phyloP scores from a whole-genome alignment of 768 basidiomycete species.

The Astraeus odoratus region DNA sequence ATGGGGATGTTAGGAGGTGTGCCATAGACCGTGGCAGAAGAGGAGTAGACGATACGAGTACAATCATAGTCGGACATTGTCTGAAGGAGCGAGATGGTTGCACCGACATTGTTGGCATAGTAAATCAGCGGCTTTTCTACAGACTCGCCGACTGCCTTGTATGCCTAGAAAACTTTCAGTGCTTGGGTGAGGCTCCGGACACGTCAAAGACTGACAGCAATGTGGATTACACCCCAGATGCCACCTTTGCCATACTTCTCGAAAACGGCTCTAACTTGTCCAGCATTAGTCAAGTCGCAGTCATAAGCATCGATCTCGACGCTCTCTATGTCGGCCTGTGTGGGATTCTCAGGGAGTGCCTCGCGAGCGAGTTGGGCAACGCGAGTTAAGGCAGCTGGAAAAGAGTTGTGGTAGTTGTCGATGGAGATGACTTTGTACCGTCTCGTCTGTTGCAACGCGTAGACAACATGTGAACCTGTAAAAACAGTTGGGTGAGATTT shows the following conservation, averaged over 20 bases:
- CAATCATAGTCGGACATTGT: conserved; percentile 82
- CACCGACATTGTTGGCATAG: conserved; percentile 90
- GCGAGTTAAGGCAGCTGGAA: conserved; percentile 63
- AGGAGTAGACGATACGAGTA: conserved; percentile 90
- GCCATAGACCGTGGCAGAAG: conserved; percentile 97
- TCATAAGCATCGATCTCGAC: conserved; percentile 61
- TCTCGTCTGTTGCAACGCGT: conserved; percentile 76
- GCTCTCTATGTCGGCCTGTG: conserved; percentile 63
- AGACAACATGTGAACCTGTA: conserved; percentile 90
- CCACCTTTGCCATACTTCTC: conserved; percentile 80
- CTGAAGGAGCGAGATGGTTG: conserved; percentile 81
- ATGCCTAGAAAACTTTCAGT: conserved; percentile 48
- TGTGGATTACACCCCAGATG: conserved; percentile 94
- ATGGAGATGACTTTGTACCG: conserved; percentile 89
- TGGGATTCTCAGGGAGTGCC: conserved; percentile 59
- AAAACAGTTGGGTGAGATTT: conserved; percentile 6
- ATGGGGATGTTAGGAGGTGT: conserved; percentile 90
- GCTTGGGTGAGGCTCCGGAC: neutral
- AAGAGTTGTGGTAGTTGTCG: conserved; percentile 94
- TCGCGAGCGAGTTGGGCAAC: conserved; percentile 75
- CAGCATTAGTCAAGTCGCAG: conserved; percentile 70
- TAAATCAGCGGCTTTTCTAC: conserved; percentile 89
- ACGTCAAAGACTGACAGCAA: conserved; percentile 59
- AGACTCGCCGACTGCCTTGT: conserved; percentile 97
- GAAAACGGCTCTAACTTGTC: conserved; percentile 73